Conservation (phyloP, 2,329 filamentous ascomycete genomes). For the Ascocoryne sarcoides region DNA sequence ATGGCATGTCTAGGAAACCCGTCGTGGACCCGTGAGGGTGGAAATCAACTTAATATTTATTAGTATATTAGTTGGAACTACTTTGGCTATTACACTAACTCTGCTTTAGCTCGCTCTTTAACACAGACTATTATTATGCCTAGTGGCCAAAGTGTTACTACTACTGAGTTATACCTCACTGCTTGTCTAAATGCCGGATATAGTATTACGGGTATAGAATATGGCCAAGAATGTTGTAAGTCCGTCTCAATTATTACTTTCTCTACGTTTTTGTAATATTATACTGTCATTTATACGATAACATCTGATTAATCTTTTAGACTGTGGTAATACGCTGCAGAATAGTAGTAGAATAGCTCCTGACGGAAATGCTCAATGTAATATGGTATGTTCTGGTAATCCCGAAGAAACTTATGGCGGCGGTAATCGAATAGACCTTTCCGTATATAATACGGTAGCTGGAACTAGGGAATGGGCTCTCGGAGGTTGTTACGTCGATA, state of each 20-base stretch:
- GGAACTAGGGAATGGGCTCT: neutral
- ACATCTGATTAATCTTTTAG: neutral
- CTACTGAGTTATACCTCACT: neutral
- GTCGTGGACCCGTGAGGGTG: neutral
- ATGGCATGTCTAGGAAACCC: neutral
- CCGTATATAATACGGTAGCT: neutral
- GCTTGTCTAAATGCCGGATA: neutral
- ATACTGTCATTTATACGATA: neutral
- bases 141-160: neutral
- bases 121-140: neutral
- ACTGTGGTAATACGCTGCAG: neutral
- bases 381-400: conserved; percentile 1
- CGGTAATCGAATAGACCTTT: neutral
- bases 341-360: neutral
- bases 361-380: conserved; percentile 1
- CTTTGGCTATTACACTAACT: neutral
- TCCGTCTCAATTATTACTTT: neutral
- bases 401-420: conserved; percentile 5
- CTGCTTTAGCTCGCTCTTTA: neutral
- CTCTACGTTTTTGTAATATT: neutral
- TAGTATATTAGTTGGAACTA: neutral
- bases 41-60: neutral
- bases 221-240: neutral
- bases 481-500: neutral
- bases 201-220: neutral